Base-by-base conservation (phyloP, 1,284 basidiomycete genomes). In the Abortiporus biennis region DNA sequence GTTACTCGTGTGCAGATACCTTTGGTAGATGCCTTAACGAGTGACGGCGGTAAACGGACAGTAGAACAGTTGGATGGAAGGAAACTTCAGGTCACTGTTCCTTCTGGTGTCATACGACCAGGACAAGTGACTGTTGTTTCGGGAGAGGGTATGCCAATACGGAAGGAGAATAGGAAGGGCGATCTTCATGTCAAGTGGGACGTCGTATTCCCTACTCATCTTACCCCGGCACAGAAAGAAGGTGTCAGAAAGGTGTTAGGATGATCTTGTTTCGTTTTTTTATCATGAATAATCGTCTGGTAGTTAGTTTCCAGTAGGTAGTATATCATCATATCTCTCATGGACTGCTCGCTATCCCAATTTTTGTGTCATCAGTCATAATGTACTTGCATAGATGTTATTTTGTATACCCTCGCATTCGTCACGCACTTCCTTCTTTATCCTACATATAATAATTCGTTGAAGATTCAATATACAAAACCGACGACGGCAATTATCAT, bases 131-230 rank as follows among this genome's bases (percentile, higher is more conserved):
- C 80, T 11, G 72, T 68, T 20, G 64, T 95, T 4, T 41, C 67
- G 2, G 85, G 80, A 1, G 89, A 94, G 62, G 94, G 93, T 11
- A 95, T 96, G 92, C 92, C 92, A 1, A 80, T 92, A 31, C 74
- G 90, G 45, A 92, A 89, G 63, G 84, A 83, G 42, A 78, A 76
- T 67, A 77, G 70, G 52, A 88, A 86, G 65, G 93, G 93, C 1
- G 89, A 96, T 65, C 61, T 96, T 40, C 69, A 88, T 36, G 74
- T 95, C 38, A 76, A 75, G 47, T 91, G 90, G 85, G 82, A 93
- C 42, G 75, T 95, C 20, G 69, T 77, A 23, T 95, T 96, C 76
- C 93, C 93, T 1, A 74, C 79, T 31, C 69, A 76, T 25, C 57
- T 96, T 45, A 85, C 85, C 4, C 59, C 74, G 3, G 63, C 73